phyloP scores from a whole-genome alignment of 176 grass and related monocot species.

The Triticum urartu region DNA sequence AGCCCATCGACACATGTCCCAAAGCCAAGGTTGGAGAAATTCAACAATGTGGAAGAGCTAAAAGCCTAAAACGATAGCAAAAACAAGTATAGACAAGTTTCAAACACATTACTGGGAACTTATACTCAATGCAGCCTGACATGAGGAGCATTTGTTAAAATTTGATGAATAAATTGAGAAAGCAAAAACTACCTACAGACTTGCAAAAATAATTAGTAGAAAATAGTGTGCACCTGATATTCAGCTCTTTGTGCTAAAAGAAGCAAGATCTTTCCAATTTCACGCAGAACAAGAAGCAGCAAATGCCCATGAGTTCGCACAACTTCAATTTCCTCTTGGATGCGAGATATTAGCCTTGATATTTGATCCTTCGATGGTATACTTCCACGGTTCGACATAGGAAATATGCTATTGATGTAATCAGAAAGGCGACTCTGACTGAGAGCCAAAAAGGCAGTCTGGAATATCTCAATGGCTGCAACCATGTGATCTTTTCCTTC shows the following conservation, averaged over 20 bases:
- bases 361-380: conserved; percentile 99
- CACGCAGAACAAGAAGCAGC: conserved; percentile 76
- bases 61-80: neutral
- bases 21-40: neutral
- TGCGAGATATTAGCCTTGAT: conserved; percentile 85
- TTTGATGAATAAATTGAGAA: neutral
- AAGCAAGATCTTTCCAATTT: conserved; percentile 83
- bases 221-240: conserved; percentile 72
- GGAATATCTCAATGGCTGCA: conserved; percentile 82
- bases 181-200: conserved; percentile 7
- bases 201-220: conserved; percentile 27
- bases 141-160: conserved; percentile 1
- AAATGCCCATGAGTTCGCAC: conserved; percentile 89
- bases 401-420: conserved; percentile 94
- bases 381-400: conserved; percentile 75
- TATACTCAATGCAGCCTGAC: neutral
- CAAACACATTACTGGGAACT: neutral
- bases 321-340: conserved; percentile 98
- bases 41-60: neutral
- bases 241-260: conserved; percentile 89
- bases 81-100: conserved; percentile 7
- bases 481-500: conserved; percentile 86
- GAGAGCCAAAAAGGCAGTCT: conserved; percentile 77
- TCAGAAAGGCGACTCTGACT: conserved; percentile 89
- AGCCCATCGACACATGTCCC: neutral